Conservation (phyloP, 352 stramenopile species). For the Ophiocytium majus region DNA sequence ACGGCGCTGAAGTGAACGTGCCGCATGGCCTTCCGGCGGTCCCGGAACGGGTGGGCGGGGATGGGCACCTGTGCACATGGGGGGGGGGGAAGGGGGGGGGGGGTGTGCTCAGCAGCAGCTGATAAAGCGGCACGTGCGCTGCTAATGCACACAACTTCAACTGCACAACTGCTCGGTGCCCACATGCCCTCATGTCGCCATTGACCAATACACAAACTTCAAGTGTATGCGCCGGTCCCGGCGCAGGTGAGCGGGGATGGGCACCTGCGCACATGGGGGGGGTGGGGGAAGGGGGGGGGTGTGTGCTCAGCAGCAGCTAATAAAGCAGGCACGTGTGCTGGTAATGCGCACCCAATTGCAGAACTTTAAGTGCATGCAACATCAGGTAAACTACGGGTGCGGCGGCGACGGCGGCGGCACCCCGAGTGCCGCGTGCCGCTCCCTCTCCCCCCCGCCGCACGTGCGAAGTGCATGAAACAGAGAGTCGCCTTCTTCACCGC, state of each 20-base stretch:
- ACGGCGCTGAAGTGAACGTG: conserved; percentile 57
- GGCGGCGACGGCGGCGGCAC: conserved; percentile 67
- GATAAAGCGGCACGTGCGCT: too few relatives aligned
- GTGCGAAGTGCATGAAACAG: conserved; percentile 60
- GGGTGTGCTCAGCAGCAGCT: too few relatives aligned
- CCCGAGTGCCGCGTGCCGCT: conserved; percentile 65
- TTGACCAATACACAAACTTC: neutral
- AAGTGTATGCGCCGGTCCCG: conserved; percentile 58
- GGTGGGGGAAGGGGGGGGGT: neutral
- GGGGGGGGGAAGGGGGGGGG: neutral
- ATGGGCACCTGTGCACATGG: conserved; percentile 53
- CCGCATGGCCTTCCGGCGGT: conserved; percentile 61
- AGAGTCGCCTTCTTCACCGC: conserved; percentile 87
- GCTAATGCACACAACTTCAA: neutral
- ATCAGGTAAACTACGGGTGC: conserved; percentile 47
- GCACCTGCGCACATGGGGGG: neutral
- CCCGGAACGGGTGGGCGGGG: conserved; percentile 67
- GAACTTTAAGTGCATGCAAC: too few relatives aligned
- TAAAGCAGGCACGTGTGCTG: too few relatives aligned
- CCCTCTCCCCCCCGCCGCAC: conserved; percentile 61
- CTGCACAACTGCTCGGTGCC: neutral
- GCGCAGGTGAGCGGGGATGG: conserved; percentile 70
- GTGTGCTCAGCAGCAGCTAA: too few relatives aligned
- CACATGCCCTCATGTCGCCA: neutral
- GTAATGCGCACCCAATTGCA: neutral